Evolutionary conservation across 345 rosid genomes (phyloP), one percentile per base, ranked within the genome.

Genomic region (Eutrema yunnanense): DNA sequence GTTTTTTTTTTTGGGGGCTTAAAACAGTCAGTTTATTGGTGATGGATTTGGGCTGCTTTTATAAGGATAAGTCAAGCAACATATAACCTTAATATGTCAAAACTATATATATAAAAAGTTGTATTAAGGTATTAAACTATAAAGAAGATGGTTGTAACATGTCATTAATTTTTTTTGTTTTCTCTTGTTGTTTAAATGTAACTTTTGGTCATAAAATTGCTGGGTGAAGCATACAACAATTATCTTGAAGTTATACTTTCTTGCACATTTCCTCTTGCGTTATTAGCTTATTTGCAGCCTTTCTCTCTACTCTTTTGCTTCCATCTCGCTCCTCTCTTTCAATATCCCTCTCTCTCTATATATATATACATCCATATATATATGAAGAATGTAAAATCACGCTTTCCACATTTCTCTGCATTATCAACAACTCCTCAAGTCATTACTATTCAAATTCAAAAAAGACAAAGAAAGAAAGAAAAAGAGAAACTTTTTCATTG

Each of bases 241-340:
- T 29, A 12, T 30, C 77, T 76, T 70, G 26, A 77, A 82, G 83
- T 82, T 71, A 79, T 67, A 59, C 77, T 75, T 84, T 71, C 82
- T 76, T 71, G 73, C 44, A 53, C 80, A 73, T 81, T 80, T 84
- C 81, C 84, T 61, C 83, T 74, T 74, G 73, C 78, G 68, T 67
- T 58, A 60, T 67, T 6, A 63, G 64, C 56, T 73, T 63, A 54
- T 62, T 64, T 73, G 30, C 49, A 54, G 6, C 38, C 76, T 73
- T 73, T 64, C 65, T 29, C 76, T 54, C 70, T 43, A 72, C 62
- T 72, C 65, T 43, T 72, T 53, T 42, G 37, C 16, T 34, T 72
- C 29, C 44, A 19, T 48, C 33, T 41, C 27, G 41, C 42, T 44
- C 46, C 7, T 34, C 40, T 42, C 47, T 16, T 26, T 47, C 55